Evolutionary conservation across 768 basidiomycete genomes (phyloP), one percentile per base, ranked within the genome.

Genomic region (Russula vinacea): DNA sequence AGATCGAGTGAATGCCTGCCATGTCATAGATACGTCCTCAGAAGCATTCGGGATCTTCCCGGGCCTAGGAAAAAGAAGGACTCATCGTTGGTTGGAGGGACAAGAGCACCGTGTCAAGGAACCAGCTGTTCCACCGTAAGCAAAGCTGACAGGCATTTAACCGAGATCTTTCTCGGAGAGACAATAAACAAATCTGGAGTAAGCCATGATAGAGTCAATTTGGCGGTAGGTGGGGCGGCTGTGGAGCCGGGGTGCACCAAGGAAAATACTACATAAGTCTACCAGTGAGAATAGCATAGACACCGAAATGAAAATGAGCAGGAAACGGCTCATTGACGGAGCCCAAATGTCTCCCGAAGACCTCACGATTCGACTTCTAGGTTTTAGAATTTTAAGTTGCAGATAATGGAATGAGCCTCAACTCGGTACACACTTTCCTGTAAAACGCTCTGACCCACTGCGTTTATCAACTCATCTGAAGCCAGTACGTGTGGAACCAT

Each of bases 381-480:
- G 62, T 64, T 64, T 64, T 53, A 64, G 32, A 45, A 39, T 64
- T 64, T 64, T 64, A 64, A 33, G 62, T 59, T 64, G 22, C 37
- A 26, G 50, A 39, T 8, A 4, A 37, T 26, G 10, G 29, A 35
- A 26, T n/a, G 40, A 33, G 9, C 26, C 42, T 5, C 56, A 35
- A 52, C 32, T 52, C 33, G 51, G 62, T n/a, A 58, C 13, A 51
- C 56, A 7, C 44, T 59, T 53, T 63, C 62, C 40, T 52, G 44
- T 6, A 55, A 11, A 33, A 55, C 24, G 42, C 53, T 3, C 60
- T 47, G n/a, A 32, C 54, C 29, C 17, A 47, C 44, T 55, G 33
- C 8, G 35, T 26, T 37, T 47, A 44, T 53, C 32, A 35, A 22
- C 33, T n/a, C 24, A 58, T 33, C 56, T 47, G 22, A 60, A 37